Conservation (phyloP, 179 eudicot species). For the Spinacia oleracea region DNA sequence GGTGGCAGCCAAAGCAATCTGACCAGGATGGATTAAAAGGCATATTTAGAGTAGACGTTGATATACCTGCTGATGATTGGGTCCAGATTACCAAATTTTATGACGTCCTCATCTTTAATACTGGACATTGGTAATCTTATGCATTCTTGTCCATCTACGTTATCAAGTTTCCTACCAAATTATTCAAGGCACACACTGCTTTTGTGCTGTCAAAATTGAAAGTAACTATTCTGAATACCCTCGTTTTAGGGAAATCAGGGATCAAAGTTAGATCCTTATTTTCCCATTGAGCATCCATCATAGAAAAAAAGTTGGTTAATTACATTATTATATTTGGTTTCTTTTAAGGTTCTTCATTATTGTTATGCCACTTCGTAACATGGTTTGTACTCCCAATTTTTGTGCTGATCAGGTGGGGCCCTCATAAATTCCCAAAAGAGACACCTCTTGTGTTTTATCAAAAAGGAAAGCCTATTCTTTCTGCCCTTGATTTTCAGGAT, state of each 20-base stretch:
- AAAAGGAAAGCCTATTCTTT: conserved; percentile 60
- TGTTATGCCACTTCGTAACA: background rate
- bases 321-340: background rate
- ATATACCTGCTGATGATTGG: conserved; percentile 88
- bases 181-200: background rate
- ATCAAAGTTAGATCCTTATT: background rate
- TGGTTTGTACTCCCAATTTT: conserved; percentile 2
- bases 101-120: conserved; percentile 78
- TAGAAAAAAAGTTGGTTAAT: background rate
- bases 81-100: conserved; percentile 60
- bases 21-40: conserved; percentile 61
- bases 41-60: conserved; percentile 78
- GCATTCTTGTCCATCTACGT: background rate
- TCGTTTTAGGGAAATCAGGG: background rate
- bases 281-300: background rate
- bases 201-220: background rate
- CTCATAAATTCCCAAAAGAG: conserved; percentile 82
- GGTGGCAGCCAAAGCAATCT: conserved; percentile 76
- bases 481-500: conserved; percentile 60
- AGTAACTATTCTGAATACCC: background rate
- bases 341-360: background rate
- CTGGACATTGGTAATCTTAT: conserved; percentile 76
- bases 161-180: background rate
- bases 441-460: conserved; percentile 81
- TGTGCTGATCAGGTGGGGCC: conserved; percentile 67